Evolutionary conservation across 768 basidiomycete species (phyloP), one percentile per base, ranked within the genome.

Genomic region (Tylopilus sp.): DNA sequence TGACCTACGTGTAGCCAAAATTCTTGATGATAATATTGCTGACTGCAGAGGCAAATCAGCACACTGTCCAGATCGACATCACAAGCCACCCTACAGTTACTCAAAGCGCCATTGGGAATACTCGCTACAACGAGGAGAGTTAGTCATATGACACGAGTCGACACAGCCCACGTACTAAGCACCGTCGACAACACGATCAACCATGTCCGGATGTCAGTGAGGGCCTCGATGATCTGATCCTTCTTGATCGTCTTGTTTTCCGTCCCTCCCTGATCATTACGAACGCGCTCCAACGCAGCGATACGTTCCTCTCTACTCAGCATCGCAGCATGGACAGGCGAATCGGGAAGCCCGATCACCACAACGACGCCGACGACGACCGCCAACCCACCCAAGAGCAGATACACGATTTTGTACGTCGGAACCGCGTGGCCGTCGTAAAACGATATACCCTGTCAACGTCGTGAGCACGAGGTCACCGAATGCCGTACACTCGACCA

Each of bases 231-330:
- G 22, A 81, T 71, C 60, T 85, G 83, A 12, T 79, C 73, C 60
- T 68, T 76, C 71, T 86, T 86, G 61, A 81, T 66, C 5, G 67
- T 73, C 67, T 79, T 80, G 66, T 84, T 84, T 58, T 77, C 75
- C 1, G 78, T 83, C 1, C 84, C 85, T 39, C 81, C 80, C 54
- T 82, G 78, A 54, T 84, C 82, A 52, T 83, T 74, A n/a, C 81
- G 79, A 10, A 86, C 81, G 38, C 85, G 77, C 61, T 86, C 85
- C 31, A 85, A 65, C 3, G 75, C 81, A 36, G 83, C 81, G 40
- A 85, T 75, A 4, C 81, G 73, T 55, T 86, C 83, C 58, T 83
- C 79, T 47, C 71, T 73, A 0, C 75, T 80, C 15, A 85, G 28
- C 28, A 28, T 28, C 28, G 1, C 8, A 7, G 28, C 28, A 28